phyloP scores from a whole-genome alignment of 441 rosid genomes.

The Gossypium davidsonii region DNA sequence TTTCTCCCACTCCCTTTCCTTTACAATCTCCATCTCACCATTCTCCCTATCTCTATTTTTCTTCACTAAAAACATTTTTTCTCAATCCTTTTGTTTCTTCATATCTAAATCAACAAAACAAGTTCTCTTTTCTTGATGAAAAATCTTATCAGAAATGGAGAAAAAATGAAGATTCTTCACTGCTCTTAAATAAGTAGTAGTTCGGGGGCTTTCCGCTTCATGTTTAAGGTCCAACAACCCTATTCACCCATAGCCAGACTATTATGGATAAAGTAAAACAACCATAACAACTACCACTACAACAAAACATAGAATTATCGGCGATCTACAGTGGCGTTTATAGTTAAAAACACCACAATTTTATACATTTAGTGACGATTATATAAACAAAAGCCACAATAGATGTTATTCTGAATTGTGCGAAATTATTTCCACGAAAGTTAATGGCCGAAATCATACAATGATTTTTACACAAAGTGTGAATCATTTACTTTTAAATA shows the following conservation, averaged over 20 bases:
- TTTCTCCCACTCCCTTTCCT: too few relatives aligned
- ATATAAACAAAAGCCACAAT: too few relatives aligned
- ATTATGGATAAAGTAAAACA: constrained; percentile 40
- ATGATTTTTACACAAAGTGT: too few relatives aligned
- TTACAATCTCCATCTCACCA: too few relatives aligned
- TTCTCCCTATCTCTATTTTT: neutral
- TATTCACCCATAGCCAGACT: constrained; percentile 44
- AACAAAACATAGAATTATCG: too few relatives aligned
- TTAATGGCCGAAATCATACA: too few relatives aligned
- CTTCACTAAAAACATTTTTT: neutral
- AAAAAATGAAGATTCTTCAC: constrained; percentile 75
- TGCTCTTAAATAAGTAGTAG: constrained; percentile 59
- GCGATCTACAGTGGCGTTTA: too few relatives aligned
- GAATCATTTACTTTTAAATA: too few relatives aligned
- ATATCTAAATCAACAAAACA: neutral
- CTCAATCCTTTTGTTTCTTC: neutral
- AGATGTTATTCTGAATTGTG: too few relatives aligned
- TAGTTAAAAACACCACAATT: too few relatives aligned
- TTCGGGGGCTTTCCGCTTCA: constrained; percentile 60
- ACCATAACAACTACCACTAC: constrained; percentile 6
- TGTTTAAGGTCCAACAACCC: constrained; percentile 61
- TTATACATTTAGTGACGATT: too few relatives aligned
- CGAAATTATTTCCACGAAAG: too few relatives aligned
- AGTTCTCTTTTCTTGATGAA: neutral
- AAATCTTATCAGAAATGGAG: constrained; percentile 35